Conservation (phyloP, 805 yeast genomes). For the Brettanomyces naardenensis region DNA sequence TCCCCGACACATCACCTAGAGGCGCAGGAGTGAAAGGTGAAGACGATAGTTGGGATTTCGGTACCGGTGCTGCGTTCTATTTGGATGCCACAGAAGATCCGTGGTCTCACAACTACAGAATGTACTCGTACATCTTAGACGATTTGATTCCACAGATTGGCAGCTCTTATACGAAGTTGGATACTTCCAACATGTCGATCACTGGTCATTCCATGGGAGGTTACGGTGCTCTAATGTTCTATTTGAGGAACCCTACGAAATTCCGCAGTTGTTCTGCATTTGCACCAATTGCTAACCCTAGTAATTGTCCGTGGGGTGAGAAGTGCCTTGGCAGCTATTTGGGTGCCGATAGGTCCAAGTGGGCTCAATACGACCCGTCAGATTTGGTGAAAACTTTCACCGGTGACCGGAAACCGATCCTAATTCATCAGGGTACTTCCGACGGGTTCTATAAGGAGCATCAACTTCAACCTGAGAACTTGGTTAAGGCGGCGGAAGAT, state of each 20-base stretch:
- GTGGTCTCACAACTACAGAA: constrained; percentile 66
- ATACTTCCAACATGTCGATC: constrained; percentile 59
- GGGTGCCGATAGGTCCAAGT: constrained; percentile 49
- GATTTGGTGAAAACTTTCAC: constrained; percentile 51
- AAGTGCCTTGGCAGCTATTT: constrained; percentile 78
- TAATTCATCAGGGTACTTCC: constrained; percentile 75
- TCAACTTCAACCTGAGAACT: constrained; percentile 71
- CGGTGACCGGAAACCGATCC: constrained; percentile 49
- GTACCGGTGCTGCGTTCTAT: constrained; percentile 93
- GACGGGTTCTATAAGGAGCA: constrained; percentile 57
- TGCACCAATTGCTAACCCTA: constrained; percentile 83
- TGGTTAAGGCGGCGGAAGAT: constrained; percentile 52
- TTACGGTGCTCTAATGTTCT: constrained; percentile 73
- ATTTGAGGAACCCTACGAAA: constrained; percentile 57
- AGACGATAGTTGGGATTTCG: constrained; percentile 69
- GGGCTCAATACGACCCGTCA: constrained; percentile 83
- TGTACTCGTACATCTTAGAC: constrained; percentile 75
- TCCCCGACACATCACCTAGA: constrained; percentile 96
- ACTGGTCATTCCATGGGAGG: constrained; percentile 99
- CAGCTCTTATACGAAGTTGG: constrained; percentile 37
- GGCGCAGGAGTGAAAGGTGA: constrained; percentile 71
- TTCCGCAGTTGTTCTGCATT: constrained; percentile 83
- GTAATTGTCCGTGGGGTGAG: constrained; percentile 76
- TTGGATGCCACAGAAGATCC: constrained; percentile 74
- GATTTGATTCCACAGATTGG: constrained; percentile 58